Evolutionary conservation across 805 yeast species (phyloP).

Genomic region (Spathaspora boniae): DNA sequence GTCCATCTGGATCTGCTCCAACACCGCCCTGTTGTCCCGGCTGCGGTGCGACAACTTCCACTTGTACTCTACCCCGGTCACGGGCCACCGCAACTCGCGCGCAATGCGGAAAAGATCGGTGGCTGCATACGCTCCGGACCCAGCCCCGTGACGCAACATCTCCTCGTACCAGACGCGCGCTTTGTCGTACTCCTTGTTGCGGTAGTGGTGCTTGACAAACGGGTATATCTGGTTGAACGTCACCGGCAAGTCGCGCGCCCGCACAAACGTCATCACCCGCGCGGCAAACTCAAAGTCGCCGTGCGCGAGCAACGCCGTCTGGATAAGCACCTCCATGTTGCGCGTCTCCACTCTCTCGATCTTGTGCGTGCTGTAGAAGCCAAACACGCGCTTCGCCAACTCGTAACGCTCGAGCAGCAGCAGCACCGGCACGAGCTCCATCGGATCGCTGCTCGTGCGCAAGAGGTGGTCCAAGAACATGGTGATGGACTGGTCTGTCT

Average conservation of each 20-base stretch:
- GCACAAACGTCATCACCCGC: constrained; percentile 22
- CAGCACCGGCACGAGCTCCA: no score
- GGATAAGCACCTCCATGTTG: constrained; percentile 28
- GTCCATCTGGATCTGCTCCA: constrained; percentile 14
- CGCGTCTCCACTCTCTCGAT: constrained; percentile 18
- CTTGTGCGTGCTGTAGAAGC: constrained; percentile 17
- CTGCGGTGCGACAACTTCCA: constrained; percentile 21
- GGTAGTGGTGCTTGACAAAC: constrained; percentile 34
- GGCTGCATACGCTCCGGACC: constrained; percentile 25
- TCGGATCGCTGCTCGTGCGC: constrained; percentile 19
- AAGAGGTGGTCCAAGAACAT: constrained; percentile 23
- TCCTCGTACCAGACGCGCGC: constrained; percentile 38
- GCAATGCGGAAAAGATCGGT: constrained; percentile 31
- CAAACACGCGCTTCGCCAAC: constrained; percentile 25
- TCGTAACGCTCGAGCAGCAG: constrained; percentile 19
- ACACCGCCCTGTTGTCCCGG: constrained; percentile 17
- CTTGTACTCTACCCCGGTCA: constrained; percentile 30
- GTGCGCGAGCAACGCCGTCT: constrained; percentile 28
- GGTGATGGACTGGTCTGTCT: constrained; percentile 3
- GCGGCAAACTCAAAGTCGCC: constrained; percentile 33
- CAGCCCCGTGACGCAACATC: constrained; percentile 28
- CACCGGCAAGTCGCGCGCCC: constrained; percentile 26
- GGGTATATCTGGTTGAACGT: constrained; percentile 40
- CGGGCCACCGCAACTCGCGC: constrained; percentile 32
- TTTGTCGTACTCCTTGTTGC: constrained; percentile 22